Evolutionary conservation across 2,329 filamentous ascomycete species (phyloP), one percentile per base, ranked within the genome.

Genomic region (Drechslerella stenobrocha): DNA sequence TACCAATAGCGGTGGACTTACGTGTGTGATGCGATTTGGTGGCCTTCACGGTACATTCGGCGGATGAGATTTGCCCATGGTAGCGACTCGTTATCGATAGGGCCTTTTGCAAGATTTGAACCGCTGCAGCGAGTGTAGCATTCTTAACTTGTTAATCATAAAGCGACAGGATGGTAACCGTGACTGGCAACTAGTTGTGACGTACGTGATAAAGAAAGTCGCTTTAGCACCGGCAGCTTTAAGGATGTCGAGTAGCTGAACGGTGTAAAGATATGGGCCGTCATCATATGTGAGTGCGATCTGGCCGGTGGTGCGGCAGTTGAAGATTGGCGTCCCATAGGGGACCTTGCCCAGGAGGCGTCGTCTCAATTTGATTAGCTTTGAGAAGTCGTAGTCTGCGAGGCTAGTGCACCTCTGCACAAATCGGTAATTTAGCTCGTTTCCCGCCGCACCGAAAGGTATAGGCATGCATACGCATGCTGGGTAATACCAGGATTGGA

Each of bases 201-300:
- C 26, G 13, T 66, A 72, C 72, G 80, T 81, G 72, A 78, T 78
- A 75, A 82, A 83, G 74, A 82, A 83, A 1, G 80, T 83, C 3
- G 78, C 81, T 73, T 81, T 82, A 40, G 78, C 80, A 5, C 77
- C 78, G 4, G 77, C 78, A 2, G 73, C 73, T 71, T 81, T 77
- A 15, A 83, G 76, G 13, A 78, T 80, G 71, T 83, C 80, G n/a
- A 83, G 75, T 1, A 83, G 75, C 45, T 76, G 75, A 1, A 74
- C 76, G 0, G 81, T 83, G 72, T 79, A 82, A 55, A 77, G 73
- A 63, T 79, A 81, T 0, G 81, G 81, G 0, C 81, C 81, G 53
- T 83, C 81, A 56, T 83, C 81, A 66, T 80, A 82, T 1, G 81
- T 80, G n/a, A 82, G 76, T 0, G 81, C 80, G 1, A 83, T 73